Evolutionary conservation across 1,284 basidiomycete genomes (phyloP).

Genomic region (Heterobasidion occidentale): DNA sequence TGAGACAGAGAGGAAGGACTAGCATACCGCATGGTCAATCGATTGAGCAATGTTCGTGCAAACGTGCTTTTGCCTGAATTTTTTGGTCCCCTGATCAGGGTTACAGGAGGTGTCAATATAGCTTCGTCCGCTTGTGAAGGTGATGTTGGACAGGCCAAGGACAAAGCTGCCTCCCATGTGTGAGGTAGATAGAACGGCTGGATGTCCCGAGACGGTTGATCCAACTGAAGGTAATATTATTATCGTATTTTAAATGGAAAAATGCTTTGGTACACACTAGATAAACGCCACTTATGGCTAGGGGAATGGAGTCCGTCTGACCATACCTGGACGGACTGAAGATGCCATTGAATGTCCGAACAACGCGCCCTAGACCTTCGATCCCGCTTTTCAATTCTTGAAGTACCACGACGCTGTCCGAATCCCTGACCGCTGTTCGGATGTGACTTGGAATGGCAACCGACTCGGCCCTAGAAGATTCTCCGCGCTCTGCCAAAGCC

Average conservation of each 20-base stretch:
- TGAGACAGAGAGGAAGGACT: not conserved
- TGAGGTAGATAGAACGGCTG: constrained; percentile 41
- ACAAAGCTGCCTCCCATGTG: constrained; percentile 52
- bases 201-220: constrained; percentile 32
- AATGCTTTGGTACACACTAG: constrained; percentile 35
- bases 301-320: constrained; percentile 14
- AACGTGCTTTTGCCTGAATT: constrained; percentile 90
- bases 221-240: constrained; percentile 27
- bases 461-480: not conserved
- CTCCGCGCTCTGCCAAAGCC: constrained; percentile 14
- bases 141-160: constrained; percentile 2
- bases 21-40: constrained; percentile 45
- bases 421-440: constrained; percentile 3
- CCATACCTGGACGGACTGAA: constrained; percentile 39
- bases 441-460: constrained; percentile 9
- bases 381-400: constrained; percentile 48
- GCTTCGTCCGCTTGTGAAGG: not conserved
- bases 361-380: constrained; percentile 56
- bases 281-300: constrained; percentile 45
- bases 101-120: constrained; percentile 21
- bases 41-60: constrained; percentile 69
- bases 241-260: not conserved
- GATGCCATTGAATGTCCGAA: constrained; percentile 48
- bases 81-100: constrained; percentile 78
- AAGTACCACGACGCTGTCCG: constrained; percentile 40